Base-by-base conservation (phyloP, 495 filamentous ascomycete genomes). In the Xylaria scruposa region DNA sequence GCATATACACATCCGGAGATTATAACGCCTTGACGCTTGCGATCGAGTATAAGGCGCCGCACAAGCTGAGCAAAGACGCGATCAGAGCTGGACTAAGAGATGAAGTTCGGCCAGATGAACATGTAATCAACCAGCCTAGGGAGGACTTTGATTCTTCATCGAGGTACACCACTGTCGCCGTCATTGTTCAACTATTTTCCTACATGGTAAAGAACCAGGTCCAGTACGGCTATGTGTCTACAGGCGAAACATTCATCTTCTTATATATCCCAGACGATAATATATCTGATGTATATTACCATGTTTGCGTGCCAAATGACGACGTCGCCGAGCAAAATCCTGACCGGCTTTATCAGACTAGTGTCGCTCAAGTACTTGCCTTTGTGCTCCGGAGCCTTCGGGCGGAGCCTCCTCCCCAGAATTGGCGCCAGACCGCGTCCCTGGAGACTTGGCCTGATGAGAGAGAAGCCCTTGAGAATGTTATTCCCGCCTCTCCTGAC, bases 201-300 rank as follows among this genome's bases (percentile, higher is more conserved):
- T 85, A 86, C 71, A 87, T 88, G 81, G 78, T 85, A 29, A 72
- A 78, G 61, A 80, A 76, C 64, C 77, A 79, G 29, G 73, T 84
- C 65, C 78, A 78, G 74, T 83, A 85, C 70, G 81, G 85, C 15
- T 85, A 84, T 66, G 78, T 87, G 56, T 80, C 73, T 58, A 87
- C 83, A 4, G 85, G 82, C 29, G 78, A 86, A 77, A 78, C 80
- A 54, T 83, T 85, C 72, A 73, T 87, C 71, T 87, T 87, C 68
- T 79, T 87, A 12, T 63, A 81, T 73, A 84, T 88, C 53, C 78
- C 81, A 31, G 74, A 80, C 62, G 77, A 87, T 1, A 3, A 31
- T 67, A 80, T 82, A 21, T 61, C 76, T 9, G 80, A 72, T 0
- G 77, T 85, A 15, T 81, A 79, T 71, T 85, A 83, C 64, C 77